Conservation (phyloP, 805 yeast genomes). For the Myxozyma geophila region DNA sequence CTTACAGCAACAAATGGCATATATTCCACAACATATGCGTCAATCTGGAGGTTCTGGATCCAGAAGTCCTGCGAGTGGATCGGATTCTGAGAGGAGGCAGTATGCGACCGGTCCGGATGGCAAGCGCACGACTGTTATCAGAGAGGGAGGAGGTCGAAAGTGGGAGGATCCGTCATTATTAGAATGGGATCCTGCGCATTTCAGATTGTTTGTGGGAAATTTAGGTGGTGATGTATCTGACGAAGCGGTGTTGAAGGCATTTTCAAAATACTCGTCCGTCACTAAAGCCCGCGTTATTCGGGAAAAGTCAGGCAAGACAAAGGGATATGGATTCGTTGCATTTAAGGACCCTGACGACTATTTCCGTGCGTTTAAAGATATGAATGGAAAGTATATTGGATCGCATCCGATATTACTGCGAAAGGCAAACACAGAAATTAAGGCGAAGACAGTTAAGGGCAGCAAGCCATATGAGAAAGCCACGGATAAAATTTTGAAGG, state of each 20-base stretch:
- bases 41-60: background rate
- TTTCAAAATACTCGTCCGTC: conserved; percentile 57
- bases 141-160: conserved; percentile 53
- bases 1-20: conserved; percentile 31
- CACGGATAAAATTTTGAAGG: conserved; percentile 21
- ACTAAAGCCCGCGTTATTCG: conserved; percentile 64
- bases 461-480: conserved; percentile 27
- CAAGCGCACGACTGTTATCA: conserved; percentile 44
- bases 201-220: conserved; percentile 75
- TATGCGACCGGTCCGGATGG: conserved; percentile 24
- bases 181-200: conserved; percentile 74
- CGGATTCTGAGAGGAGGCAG: background rate
- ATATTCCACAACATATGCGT: conserved; percentile 25
- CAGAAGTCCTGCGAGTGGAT: conserved; percentile 1
- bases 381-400: conserved; percentile 79
- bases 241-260: conserved; percentile 58
- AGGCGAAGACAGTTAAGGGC: conserved; percentile 25
- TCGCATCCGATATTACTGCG: conserved; percentile 71
- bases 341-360: conserved; percentile 69
- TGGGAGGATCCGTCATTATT: conserved; percentile 56
- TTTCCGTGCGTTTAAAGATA: conserved; percentile 69
- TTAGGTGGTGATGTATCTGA: conserved; percentile 70
- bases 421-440: conserved; percentile 53
- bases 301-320: conserved; percentile 55
- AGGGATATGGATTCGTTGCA: conserved; percentile 78